Evolutionary conservation across 2,329 filamentous ascomycete species (phyloP).

Genomic region (Arthrobotrys sinensis): DNA sequence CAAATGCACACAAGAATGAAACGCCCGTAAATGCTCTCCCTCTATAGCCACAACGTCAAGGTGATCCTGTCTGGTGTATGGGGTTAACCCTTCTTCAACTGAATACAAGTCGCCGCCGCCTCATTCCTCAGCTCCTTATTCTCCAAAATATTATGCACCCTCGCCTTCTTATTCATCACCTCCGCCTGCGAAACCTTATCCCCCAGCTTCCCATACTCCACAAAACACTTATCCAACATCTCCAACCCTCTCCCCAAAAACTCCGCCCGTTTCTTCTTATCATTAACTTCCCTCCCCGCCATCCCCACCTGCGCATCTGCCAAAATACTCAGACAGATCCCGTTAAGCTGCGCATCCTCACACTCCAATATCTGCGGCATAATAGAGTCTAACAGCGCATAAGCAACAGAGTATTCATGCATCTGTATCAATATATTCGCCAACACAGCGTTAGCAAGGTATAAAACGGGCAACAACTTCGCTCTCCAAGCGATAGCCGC

Average conservation of each 20-base stretch:
- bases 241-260: conserved; percentile 74
- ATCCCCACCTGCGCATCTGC: conserved; percentile 85
- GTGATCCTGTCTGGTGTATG: too few relatives aligned
- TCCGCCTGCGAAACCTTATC: conserved; percentile 81
- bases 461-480: conserved; percentile 78
- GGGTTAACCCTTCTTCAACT: conserved; percentile 70
- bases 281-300: conserved; percentile 71
- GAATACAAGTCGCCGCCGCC: conserved; percentile 77
- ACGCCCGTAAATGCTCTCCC: conserved; percentile 25
- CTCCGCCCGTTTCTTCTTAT: conserved; percentile 70
- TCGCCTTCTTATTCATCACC: conserved; percentile 85
- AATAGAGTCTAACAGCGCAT: conserved; percentile 76
- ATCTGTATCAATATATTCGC: conserved; percentile 79
- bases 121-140: conserved; percentile 77
- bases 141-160: conserved; percentile 79
- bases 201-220: conserved; percentile 77
- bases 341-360: conserved; percentile 75
- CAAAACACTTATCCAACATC: conserved; percentile 76
- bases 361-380: conserved; percentile 84
- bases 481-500: conserved; percentile 81
- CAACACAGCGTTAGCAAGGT: conserved; percentile 79
- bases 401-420: conserved; percentile 79
- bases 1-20: neutral
- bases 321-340: conserved; percentile 78
- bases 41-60: neutral